Base-by-base conservation (phyloP, 805 yeast species). In the Wickerhamiella nectarea region DNA sequence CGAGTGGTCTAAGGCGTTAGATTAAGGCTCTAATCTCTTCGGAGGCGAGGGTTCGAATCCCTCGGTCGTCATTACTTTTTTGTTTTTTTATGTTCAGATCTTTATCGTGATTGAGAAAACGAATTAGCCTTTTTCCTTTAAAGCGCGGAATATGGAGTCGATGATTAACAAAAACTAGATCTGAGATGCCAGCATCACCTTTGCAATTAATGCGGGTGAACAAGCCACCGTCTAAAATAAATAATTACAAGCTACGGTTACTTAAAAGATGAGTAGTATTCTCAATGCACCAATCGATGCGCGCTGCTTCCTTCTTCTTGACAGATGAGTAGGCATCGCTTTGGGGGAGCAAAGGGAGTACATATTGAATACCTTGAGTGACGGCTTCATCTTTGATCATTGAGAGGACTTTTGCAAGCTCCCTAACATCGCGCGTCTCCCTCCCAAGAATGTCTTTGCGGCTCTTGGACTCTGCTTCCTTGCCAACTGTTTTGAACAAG, bases 331-430 rank as follows among this genome's bases (percentile, higher is more conserved):
- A 77, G 68, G 17, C 56, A 54, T 48, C 62, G 56, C 18, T 78
- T 66, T 34, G 62, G 63, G 44, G 67, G 3, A 60, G 44, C 19
- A 49, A 67, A 35, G 67, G 70, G 34, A 78, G 59, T 54, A 80
- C 78, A 48, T 69, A 75, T 52, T 74, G 78, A 36, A 84, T 55
- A 4, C 94, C 94, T 55, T 77, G 71, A 44, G 84, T 59, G 0
- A 74, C 63, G 0, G 70, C 60, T 50, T 78, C 76, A 21, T 76
- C 80, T 46, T 70, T 70, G 42, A 80, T 74, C 48, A 74, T 75
- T 12, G 70, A 59, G 1, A 77, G 49, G 38, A 70, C 52, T 49
- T 71, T 71, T n/a, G 74, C 62, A 38, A 78, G 54, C 3, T 64
- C 52, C 34, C 66, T 65, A 46, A 72, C 78, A 44, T 73, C 72